phyloP scores from a whole-genome alignment of 352 stramenopile genomes.

The Pythium apleroticum region DNA sequence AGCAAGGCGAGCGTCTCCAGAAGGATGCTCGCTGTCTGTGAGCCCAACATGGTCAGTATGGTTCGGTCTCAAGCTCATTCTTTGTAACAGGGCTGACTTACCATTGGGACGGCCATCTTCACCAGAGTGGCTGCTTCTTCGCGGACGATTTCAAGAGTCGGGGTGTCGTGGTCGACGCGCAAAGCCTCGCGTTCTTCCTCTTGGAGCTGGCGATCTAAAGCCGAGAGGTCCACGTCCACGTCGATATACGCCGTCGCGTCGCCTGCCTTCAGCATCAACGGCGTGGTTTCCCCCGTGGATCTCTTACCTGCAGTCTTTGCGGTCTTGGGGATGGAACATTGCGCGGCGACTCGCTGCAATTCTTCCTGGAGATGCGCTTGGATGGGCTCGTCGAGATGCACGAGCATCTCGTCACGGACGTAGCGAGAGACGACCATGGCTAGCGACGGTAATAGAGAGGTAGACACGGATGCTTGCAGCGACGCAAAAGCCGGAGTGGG shows the following conservation, averaged over 20 bases:
- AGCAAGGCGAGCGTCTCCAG: not conserved
- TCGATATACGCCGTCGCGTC: not conserved
- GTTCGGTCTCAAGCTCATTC: too few species aligned
- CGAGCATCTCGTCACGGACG: not conserved
- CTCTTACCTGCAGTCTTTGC: too few species aligned
- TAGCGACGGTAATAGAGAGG: not conserved
- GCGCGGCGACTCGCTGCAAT: not conserved
- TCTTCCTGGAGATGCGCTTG: conserved; percentile 1
- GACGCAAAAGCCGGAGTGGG: not conserved
- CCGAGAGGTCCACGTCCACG: not conserved
- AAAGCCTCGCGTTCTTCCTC: not conserved
- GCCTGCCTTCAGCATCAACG: not conserved
- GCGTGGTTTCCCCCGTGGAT: not conserved
- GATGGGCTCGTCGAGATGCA: not conserved
- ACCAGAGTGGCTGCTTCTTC: not conserved
- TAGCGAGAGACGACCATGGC: not conserved
- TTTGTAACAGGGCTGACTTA: too few species aligned
- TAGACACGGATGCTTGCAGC: not conserved
- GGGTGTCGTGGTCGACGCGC: not conserved
- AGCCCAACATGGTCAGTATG: too few species aligned
- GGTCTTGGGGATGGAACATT: too few species aligned
- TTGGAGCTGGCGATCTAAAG: not conserved
- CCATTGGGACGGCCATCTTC: not conserved
- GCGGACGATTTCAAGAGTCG: not conserved
- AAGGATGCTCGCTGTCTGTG: not conserved